Percentiles rank a stretch among this genome's conserved stretches.
phyloP scores from a whole-genome alignment of 805 yeast genomes.

The Starmera quercuum region DNA sequence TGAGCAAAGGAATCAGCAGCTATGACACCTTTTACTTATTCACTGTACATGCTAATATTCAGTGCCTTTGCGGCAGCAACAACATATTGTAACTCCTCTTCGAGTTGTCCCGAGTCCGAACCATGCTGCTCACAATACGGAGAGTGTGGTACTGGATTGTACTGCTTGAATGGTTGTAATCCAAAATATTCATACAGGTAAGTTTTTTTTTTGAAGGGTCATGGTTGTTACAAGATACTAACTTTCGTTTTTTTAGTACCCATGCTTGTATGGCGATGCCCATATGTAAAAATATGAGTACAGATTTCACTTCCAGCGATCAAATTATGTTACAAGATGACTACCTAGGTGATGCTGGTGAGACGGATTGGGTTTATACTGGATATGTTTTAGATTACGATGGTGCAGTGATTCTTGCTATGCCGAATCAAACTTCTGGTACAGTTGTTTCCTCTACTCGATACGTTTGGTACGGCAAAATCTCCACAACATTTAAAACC shows the following conservation, averaged over 20 bases:
- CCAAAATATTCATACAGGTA: conserved; percentile 46
- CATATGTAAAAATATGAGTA: conserved; percentile 44
- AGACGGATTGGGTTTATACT: conserved; percentile 57
- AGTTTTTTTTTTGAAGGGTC: conserved; percentile 6
- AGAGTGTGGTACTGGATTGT: conserved; percentile 66
- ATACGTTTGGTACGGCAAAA: conserved; percentile 84
- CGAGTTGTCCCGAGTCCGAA: conserved; percentile 61
- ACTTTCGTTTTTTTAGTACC: conserved; percentile 29
- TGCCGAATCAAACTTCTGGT: conserved; percentile 73
- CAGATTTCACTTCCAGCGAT: conserved; percentile 31
- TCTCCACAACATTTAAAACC: conserved; percentile 60
- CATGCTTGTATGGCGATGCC: conserved; percentile 86
- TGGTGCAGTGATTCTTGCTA: conserved; percentile 56
- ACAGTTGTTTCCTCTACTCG: conserved; percentile 74
- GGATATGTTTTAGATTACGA: conserved; percentile 52
- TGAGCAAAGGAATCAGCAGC: too few species aligned
- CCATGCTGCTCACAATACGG: conserved; percentile 90
- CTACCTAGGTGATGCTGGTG: conserved; percentile 53
- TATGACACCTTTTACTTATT: too few species aligned
- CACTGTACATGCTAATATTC: too few species aligned
- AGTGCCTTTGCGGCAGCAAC: too few species aligned
- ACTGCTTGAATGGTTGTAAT: conserved; percentile 86
- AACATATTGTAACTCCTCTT: conserved; percentile 53
- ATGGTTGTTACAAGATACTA: neutral
- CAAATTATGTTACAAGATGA: neutral